These are phyloP conservation scores for Adansonia rubrostipa DNA, from an alignment of 441 rosid species.

Conservation along the genomic window DNA sequence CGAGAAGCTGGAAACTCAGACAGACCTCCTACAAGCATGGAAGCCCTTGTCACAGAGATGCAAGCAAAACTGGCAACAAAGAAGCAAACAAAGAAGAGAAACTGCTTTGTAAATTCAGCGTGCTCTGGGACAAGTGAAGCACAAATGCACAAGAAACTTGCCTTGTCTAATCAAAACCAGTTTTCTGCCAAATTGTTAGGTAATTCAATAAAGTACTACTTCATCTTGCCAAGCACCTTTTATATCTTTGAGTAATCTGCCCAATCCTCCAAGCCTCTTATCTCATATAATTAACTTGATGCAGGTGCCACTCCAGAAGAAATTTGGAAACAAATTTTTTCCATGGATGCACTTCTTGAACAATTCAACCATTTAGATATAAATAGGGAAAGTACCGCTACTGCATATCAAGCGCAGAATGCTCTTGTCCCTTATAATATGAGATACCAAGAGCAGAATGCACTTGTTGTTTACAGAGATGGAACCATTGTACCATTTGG, in stretches of 20 bases:
- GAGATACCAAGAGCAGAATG: conserved; percentile 41
- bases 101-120: conserved; percentile 34
- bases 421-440: conserved; percentile 56
- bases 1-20: conserved; percentile 32
- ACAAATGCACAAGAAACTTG: conserved; percentile 43
- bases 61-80: conserved; percentile 48
- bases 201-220: conserved; percentile 36
- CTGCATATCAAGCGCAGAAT: conserved; percentile 40
- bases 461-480: conserved; percentile 51
- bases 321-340: conserved; percentile 37
- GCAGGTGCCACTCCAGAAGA: conserved; percentile 57
- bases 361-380: conserved; percentile 48
- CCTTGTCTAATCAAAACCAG: conserved; percentile 37
- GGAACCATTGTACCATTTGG: conserved; percentile 52
- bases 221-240: background rate
- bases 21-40: conserved; percentile 37
- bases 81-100: conserved; percentile 53
- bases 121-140: conserved; percentile 34
- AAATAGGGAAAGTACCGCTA: conserved; percentile 40
- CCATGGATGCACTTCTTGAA: conserved; percentile 46
- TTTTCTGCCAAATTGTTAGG: conserved; percentile 47
- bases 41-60: conserved; percentile 43
- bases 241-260: conserved; percentile 10
- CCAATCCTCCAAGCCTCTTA: conserved; percentile 22
- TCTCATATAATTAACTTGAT: conserved; percentile 31